phyloP scores from a whole-genome alignment of 805 yeast species.

The Metschnikowia chrysomelidarum region DNA sequence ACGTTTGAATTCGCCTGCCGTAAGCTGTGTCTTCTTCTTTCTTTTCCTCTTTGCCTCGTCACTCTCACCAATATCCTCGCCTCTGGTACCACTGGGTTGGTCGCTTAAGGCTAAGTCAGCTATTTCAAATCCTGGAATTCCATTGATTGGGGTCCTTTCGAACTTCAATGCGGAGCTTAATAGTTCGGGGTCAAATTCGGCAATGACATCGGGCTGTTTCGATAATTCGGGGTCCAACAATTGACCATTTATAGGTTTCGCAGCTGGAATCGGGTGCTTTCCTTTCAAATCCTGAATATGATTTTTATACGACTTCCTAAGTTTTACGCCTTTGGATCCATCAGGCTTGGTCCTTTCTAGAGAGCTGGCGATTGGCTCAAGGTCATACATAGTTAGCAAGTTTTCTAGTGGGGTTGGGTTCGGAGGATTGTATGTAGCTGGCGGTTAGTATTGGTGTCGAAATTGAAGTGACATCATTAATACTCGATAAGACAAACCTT shows the following conservation, averaged over 20 bases:
- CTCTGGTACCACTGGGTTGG: slow-evolving; percentile 38
- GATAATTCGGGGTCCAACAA: slow-evolving; percentile 38
- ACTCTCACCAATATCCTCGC: slow-evolving; percentile 39
- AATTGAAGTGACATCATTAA: too few species aligned
- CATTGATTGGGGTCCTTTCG: slow-evolving; percentile 63
- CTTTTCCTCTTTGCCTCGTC: slow-evolving; percentile 35
- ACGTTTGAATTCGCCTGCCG: slow-evolving; percentile 36
- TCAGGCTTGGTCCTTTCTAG: slow-evolving; percentile 85
- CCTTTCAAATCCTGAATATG: slow-evolving; percentile 88
- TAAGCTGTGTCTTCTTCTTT: slow-evolving; percentile 39
- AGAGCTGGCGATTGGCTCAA: slow-evolving; percentile 67
- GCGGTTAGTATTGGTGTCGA: slow-evolving; percentile 11
- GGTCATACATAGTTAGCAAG: slow-evolving; percentile 64
- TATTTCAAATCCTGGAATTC: slow-evolving; percentile 76
- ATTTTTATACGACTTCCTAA: slow-evolving; percentile 91
- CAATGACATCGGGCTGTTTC: slow-evolving; percentile 44
- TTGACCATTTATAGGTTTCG: slow-evolving; percentile 34
- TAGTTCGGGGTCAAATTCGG: slow-evolving; percentile 48
- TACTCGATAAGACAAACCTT: slow-evolving; percentile 17
- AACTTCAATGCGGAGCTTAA: slow-evolving; percentile 53
- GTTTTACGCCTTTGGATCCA: slow-evolving; percentile 88
- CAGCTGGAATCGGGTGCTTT: slow-evolving; percentile 61
- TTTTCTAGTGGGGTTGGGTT: slow-evolving; percentile 73
- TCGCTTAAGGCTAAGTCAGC: slow-evolving; percentile 63
- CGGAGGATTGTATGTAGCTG: slow-evolving; percentile 40